Percentiles rank a stretch among this genome's conserved stretches.
Evolutionary conservation across 2,329 filamentous ascomycete genomes (phyloP).

Genomic region (Sphaerulina vaccinii): DNA sequence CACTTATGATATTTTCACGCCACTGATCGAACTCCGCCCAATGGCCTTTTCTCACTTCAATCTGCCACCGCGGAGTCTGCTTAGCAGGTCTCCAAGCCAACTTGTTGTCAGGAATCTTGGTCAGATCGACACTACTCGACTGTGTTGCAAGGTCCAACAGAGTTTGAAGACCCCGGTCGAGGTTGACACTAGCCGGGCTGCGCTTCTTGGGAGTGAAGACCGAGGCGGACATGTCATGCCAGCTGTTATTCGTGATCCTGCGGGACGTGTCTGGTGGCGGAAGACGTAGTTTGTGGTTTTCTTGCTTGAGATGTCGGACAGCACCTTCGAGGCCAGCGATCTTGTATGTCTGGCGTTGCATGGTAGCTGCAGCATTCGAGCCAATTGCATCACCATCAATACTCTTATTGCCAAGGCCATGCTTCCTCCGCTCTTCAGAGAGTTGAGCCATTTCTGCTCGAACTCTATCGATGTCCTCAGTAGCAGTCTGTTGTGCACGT

Average conservation of each 20-base stretch:
- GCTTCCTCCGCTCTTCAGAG: constrained; percentile 33
- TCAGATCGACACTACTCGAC: constrained; percentile 61
- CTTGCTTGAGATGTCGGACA: constrained; percentile 66
- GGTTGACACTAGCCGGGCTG: constrained; percentile 51
- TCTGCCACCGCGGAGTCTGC: constrained; percentile 64
- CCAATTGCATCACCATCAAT: constrained; percentile 66
- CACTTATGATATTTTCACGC: constrained; percentile 1
- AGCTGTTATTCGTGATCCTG: constrained; percentile 42
- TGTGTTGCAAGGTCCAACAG: constrained; percentile 61
- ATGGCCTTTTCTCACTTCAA: constrained; percentile 64
- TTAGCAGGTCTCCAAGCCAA: constrained; percentile 66
- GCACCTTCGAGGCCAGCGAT: constrained; percentile 62
- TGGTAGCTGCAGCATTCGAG: constrained; percentile 68
- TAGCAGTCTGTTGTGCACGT: constrained; percentile 28
- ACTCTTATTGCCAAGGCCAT: constrained; percentile 55
- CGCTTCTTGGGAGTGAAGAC: constrained; percentile 48
- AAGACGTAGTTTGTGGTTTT: constrained; percentile 62
- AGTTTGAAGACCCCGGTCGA: constrained; percentile 63
- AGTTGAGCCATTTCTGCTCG: constrained; percentile 33
- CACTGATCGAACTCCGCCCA: constrained; percentile 45
- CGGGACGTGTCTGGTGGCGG: constrained; percentile 52
- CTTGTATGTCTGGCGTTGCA: constrained; percentile 67
- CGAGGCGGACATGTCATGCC: not conserved
- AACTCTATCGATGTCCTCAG: constrained; percentile 31
- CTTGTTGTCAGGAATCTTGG: constrained; percentile 56